Evolutionary conservation across 2,329 filamentous ascomycete genomes (phyloP), one percentile per base, ranked within the genome.

Genomic region (Dendrostoma leiphaemia): DNA sequence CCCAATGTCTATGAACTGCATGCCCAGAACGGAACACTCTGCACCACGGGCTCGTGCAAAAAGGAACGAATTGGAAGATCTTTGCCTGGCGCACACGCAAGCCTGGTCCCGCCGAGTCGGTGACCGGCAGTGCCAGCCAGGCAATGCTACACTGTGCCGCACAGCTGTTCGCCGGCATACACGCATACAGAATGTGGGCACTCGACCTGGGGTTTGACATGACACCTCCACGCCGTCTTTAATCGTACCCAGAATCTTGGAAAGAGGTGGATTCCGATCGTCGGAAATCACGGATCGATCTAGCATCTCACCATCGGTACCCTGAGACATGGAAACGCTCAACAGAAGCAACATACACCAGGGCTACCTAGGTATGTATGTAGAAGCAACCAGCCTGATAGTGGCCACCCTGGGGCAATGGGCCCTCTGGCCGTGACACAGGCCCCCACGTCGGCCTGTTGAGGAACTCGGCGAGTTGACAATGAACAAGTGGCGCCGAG

Each of bases 11-110:
- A 50, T 54, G 51, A 47, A 40, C 34, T 45, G 51, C 54, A 54
- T 51, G 38, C 46, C 40, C 55, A 54, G 49, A 48, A 40, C 32
- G 32, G 51, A 47, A 37, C 26, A 19, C 31, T 51, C 29, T 55
- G 41, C 48, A 48, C 49, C 28, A 24, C 31, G n/a, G 37, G 48
- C 48, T 48, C 35, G 43, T 54, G 54, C 54, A 28, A 54, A 32
- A 28, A 37, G 40, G 40, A 31, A 51, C 17, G 31, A 17, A 29
- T 17, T 23, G 28, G n/a, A 40, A 43, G 35, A 48, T 26, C 8
- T 41, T 23, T n/a, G 3, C 17, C 21, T n/a, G 21, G 26, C 21
- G 48, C 38, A 28, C 26, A 24, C 29, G 37, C 37, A 32, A 34
- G 29, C 6, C 21, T 10, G 38, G 12, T 19, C 37, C 12, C 24